Base-by-base conservation (phyloP, 106 monocot species). In the Dendrobium officinale region DNA sequence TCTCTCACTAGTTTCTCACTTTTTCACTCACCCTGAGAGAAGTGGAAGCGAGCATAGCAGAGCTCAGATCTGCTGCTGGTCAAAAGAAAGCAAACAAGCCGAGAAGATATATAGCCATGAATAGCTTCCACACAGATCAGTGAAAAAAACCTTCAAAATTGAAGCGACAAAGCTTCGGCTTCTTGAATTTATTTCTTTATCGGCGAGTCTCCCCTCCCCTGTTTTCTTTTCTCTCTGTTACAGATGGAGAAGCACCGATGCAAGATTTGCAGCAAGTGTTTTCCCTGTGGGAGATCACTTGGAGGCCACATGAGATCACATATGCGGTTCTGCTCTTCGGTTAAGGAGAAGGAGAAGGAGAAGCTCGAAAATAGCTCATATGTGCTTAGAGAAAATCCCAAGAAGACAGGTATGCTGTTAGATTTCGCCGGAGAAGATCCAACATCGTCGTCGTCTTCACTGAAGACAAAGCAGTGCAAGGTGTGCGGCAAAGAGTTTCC, bases 221-320 rank as follows among this genome's bases (percentile, higher is more conserved):
- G 64, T 66, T 22, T 26, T 37, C 17, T 72, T 72, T 51, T 74
- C 44, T 74, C 76, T 49, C 26, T 51, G 76, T 26, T 76, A 49
- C 49, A 81, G 75, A 81, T 61, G 22, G 26, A 78, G 58, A 84
- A 79, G 81, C 92, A 87, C 42, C 0, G 56, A 4, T 90, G 86
- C 82, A 89, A 77, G 81, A 29, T 84, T 67, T 88, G 90, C 72
- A 15, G 55, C 56, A 89, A 82, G 75, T 58, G 77, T 9, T 92
- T 92, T 83, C 77, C 80, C 20, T 81, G 74, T 41, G 84, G 89
- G 77, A 82, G 85, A 37, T 87, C 92, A 1, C 83, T 92, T 8
- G 89, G 88, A 26, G 86, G 92, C 3, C 89, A 92, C 86, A 90
- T 92, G 92, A 82, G 90, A 73, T 87, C 86, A 4, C 92, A 92